A percentile compares a stretch with the other conserved stretches of the same genome.
Conservation (phyloP, 345 rosid genomes). For the Arabidopsis suecica region DNA sequence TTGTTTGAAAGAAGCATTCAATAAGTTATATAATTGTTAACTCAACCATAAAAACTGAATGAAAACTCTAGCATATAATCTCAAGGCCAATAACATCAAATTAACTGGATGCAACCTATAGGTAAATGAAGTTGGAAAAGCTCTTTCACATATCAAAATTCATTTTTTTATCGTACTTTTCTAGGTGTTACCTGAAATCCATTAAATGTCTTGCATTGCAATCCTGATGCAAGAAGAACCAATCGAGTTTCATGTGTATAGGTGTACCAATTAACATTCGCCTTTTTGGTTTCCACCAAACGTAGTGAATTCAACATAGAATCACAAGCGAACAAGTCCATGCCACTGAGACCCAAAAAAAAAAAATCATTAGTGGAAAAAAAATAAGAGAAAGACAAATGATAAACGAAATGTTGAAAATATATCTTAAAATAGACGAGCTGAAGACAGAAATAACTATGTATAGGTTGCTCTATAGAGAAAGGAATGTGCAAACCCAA, state of each 20-base stretch:
- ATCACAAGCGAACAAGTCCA: constrained; percentile 81
- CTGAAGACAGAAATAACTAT: constrained; percentile 26
- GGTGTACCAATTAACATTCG: constrained; percentile 77
- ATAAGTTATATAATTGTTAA: background rate
- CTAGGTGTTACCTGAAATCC: constrained; percentile 81
- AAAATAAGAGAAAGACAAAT: background rate
- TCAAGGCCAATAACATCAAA: constrained; percentile 7
- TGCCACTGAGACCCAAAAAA: constrained; percentile 61
- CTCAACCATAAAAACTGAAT: constrained; percentile 26
- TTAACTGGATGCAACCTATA: constrained; percentile 19
- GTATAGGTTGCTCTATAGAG: constrained; percentile 4
- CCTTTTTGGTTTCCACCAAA: constrained; percentile 83
- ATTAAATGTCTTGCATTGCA: constrained; percentile 86
- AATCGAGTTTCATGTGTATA: constrained; percentile 97
- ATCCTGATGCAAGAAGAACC: constrained; percentile 97
- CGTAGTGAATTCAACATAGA: constrained; percentile 62
- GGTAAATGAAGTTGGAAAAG: background rate
- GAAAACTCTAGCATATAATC: constrained; percentile 24
- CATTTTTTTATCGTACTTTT: background rate
- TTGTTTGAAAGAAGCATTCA: too few species aligned
- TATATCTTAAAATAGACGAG: constrained; percentile 11
- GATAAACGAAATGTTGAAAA: constrained; percentile 7
- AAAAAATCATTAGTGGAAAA: constrained; percentile 37
- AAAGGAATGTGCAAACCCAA: constrained; percentile 8
- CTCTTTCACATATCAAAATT: constrained; percentile 8